Conservation (phyloP, 2,329 filamentous ascomycete genomes). For the Colletotrichum coccodes region DNA sequence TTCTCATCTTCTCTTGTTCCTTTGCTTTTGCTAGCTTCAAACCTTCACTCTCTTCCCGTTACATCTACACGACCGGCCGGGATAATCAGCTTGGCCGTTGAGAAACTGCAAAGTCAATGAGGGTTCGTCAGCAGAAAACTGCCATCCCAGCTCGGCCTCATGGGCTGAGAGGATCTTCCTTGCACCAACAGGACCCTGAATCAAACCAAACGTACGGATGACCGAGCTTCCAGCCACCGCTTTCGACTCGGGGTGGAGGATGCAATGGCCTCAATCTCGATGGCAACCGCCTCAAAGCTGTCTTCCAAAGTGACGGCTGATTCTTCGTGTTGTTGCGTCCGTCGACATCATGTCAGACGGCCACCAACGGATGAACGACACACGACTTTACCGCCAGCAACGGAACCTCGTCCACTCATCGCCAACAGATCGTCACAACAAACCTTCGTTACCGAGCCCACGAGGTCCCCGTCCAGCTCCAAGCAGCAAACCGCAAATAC, state of each 20-base stretch:
- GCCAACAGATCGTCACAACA: slow-evolving; percentile 31
- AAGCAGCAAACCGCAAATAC: background rate
- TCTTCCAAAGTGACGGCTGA: too few relatives aligned
- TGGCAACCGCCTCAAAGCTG: background rate
- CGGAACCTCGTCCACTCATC: slow-evolving; percentile 3
- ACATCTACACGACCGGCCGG: background rate
- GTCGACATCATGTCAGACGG: background rate
- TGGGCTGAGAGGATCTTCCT: slow-evolving; percentile 23
- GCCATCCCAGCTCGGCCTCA: slow-evolving; percentile 14
- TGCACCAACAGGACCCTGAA: slow-evolving; percentile 25
- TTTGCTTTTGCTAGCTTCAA: background rate
- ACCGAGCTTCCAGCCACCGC: slow-evolving; percentile 21
- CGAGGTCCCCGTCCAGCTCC: background rate
- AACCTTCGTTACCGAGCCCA: slow-evolving; percentile 26
- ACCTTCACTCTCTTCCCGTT: background rate
- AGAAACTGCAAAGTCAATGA: background rate
- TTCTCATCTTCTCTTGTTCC: background rate
- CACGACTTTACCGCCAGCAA: slow-evolving; percentile 15
- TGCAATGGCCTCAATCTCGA: background rate
- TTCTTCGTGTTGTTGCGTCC: background rate
- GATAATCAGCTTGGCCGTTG: background rate
- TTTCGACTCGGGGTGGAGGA: background rate
- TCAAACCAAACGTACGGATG: slow-evolving; percentile 4
- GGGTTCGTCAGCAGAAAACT: background rate
- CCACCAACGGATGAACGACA: slow-evolving; percentile 18